Conservation (phyloP, 495 filamentous ascomycete species). For the Xylaria scruposa region DNA sequence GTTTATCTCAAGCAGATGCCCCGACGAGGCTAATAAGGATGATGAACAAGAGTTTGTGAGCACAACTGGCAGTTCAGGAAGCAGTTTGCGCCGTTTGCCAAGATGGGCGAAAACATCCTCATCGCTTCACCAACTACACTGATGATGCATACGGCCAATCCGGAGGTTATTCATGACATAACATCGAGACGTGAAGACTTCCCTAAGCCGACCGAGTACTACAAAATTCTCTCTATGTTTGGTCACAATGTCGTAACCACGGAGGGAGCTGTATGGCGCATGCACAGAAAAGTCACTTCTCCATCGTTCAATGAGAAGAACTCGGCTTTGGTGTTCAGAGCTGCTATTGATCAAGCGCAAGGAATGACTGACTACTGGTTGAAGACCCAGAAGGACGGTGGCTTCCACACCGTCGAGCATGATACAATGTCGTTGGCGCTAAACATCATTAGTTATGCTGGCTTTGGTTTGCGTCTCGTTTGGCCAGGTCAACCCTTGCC, state of each 20-base stretch:
- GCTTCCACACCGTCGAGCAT: slow-evolving; percentile 57
- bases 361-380: slow-evolving; percentile 61
- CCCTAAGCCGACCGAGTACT: slow-evolving; percentile 67
- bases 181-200: slow-evolving; percentile 67
- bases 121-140: slow-evolving; percentile 57
- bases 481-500: slow-evolving; percentile 60
- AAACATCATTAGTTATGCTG: slow-evolving; percentile 71
- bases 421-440: slow-evolving; percentile 70
- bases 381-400: slow-evolving; percentile 43
- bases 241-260: slow-evolving; percentile 69
- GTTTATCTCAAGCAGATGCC: neutral
- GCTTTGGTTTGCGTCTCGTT: slow-evolving; percentile 64
- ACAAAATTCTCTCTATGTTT: slow-evolving; percentile 64
- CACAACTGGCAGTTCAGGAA: slow-evolving; percentile 47
- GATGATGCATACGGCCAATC: slow-evolving; percentile 58
- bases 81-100: slow-evolving; percentile 46
- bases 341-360: slow-evolving; percentile 63
- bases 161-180: slow-evolving; percentile 66
- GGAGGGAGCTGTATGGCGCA: slow-evolving; percentile 67
- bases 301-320: slow-evolving; percentile 77
- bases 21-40: neutral
- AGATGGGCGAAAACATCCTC: slow-evolving; percentile 57
- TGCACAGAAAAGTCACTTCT: slow-evolving; percentile 71
- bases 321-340: slow-evolving; percentile 67
- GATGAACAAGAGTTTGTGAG: slow-evolving; percentile 24